These are phyloP conservation scores for Leishmania major DNA, from an alignment of 208 protist species.

Conservation along the genomic window DNA sequence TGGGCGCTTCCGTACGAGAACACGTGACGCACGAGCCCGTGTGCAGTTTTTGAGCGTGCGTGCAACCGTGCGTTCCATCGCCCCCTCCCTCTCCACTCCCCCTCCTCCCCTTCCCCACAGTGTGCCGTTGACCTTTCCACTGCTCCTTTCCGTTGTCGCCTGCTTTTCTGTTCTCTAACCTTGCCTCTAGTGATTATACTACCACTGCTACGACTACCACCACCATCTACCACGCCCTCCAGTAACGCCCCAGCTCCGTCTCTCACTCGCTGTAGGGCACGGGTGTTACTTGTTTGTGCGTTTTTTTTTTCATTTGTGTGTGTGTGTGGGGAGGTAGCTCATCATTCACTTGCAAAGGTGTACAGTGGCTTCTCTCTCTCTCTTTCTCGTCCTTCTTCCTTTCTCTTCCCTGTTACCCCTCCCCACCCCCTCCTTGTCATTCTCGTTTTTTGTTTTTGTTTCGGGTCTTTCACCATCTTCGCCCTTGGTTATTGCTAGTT, in stretches of 20 bases:
- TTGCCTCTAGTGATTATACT: not conserved
- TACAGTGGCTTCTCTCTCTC: not conserved
- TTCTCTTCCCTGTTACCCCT: not conserved
- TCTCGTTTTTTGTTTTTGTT: not conserved
- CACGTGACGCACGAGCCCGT: no score
- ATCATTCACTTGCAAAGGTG: not conserved
- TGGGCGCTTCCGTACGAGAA: not conserved
- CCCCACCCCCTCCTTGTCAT: not conserved
- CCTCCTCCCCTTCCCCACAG: no score
- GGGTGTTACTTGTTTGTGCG: not conserved
- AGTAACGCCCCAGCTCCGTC: not conserved
- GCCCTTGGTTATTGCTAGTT: not conserved
- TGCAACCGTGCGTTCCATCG: no score
- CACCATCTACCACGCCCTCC: not conserved
- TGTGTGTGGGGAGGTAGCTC: not conserved
- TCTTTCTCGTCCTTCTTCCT: not conserved
- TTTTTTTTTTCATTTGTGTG: not conserved
- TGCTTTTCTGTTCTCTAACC: not conserved
- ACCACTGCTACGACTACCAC: not conserved
- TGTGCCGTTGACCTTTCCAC: no score
- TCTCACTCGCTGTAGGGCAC: not conserved
- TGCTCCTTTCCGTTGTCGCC: not conserved
- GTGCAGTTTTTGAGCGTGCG: no score
- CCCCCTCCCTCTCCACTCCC: no score
- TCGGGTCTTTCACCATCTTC: not conserved